Evolutionary conservation across 805 yeast genomes (phyloP).

Genomic region (Candida schatavii): DNA sequence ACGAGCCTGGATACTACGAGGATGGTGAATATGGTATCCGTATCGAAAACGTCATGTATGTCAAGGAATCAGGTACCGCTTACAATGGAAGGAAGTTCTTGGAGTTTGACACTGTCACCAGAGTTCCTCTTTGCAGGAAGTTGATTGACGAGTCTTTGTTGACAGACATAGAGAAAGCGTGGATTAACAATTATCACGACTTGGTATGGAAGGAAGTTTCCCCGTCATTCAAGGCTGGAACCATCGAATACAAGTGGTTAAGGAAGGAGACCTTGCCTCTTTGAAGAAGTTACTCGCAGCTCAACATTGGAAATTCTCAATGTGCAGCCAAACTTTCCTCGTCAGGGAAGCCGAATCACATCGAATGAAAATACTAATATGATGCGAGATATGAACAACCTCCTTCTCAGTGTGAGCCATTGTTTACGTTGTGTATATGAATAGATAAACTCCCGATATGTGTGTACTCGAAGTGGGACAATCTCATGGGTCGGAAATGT

Average conservation of each 20-base stretch:
- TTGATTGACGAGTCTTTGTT: constrained; percentile 64
- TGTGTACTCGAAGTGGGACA: too few species aligned
- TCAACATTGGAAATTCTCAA: too few species aligned
- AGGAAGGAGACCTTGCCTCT: constrained; percentile 43
- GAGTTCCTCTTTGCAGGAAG: constrained; percentile 78
- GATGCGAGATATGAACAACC: too few species aligned
- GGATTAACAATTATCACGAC: constrained; percentile 69
- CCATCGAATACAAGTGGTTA: constrained; percentile 48
- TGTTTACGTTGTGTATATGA: too few species aligned
- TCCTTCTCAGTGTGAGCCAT: too few species aligned
- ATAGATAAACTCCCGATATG: too few species aligned
- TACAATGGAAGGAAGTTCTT: constrained; percentile 58
- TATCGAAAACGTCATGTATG: constrained; percentile 50
- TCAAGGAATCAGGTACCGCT: constrained; percentile 36
- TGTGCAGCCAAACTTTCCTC: too few species aligned
- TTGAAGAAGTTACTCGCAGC: too few species aligned
- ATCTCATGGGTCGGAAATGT: too few species aligned
- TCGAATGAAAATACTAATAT: too few species aligned
- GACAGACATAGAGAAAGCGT: constrained; percentile 55
- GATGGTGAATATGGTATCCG: constrained; percentile 60
- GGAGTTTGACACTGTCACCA: constrained; percentile 79
- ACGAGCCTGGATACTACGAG: constrained; percentile 64
- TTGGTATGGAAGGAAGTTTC: constrained; percentile 51
- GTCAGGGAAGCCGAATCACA: too few species aligned
- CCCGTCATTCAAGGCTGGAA: constrained; percentile 33